These are phyloP conservation scores for Chromera velia DNA, from an alignment of 73 alveolate genomes.

Conservation along the genomic window DNA sequence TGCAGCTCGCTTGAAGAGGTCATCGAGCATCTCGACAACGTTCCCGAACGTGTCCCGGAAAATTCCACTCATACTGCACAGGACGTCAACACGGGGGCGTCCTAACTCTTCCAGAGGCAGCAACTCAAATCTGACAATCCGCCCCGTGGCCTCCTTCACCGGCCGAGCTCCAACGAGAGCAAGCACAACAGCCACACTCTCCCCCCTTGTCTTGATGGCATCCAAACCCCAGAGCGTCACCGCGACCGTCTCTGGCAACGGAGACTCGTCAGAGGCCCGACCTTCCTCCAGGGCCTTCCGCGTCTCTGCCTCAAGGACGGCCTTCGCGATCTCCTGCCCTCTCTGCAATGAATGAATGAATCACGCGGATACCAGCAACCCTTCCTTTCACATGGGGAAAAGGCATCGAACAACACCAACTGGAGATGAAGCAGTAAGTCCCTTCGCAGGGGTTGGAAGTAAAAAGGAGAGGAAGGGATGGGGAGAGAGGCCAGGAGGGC, in stretches of 20 bases:
- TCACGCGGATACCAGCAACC: too few species aligned
- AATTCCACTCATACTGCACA: constrained; percentile 11
- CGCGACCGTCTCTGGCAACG: constrained; percentile 22
- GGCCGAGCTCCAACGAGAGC: constrained; percentile 47
- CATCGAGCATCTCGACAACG: constrained; percentile 15
- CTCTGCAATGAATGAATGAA: too few species aligned
- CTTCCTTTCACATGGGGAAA: too few species aligned
- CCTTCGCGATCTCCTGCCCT: background rate
- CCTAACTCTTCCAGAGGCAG: constrained; percentile 39
- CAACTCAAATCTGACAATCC: constrained; percentile 4
- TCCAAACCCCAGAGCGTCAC: constrained; percentile 43
- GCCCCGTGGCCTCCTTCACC: constrained; percentile 12
- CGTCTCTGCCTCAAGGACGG: background rate
- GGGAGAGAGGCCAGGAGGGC: too few species aligned
- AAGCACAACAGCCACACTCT: constrained; percentile 36
- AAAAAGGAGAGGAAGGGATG: too few species aligned
- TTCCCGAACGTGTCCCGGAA: constrained; percentile 34
- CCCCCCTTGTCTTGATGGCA: constrained; percentile 28
- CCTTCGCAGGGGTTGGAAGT: too few species aligned
- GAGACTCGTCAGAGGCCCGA: too few species aligned
- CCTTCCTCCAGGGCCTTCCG: background rate
- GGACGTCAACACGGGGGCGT: constrained; percentile 30
- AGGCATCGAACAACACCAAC: too few species aligned
- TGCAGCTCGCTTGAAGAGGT: background rate
- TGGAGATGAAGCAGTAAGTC: too few species aligned